Percentiles rank a stretch among this genome's conserved stretches.
Conservation (phyloP, 768 basidiomycete genomes). For the Naganishia kalamii region DNA sequence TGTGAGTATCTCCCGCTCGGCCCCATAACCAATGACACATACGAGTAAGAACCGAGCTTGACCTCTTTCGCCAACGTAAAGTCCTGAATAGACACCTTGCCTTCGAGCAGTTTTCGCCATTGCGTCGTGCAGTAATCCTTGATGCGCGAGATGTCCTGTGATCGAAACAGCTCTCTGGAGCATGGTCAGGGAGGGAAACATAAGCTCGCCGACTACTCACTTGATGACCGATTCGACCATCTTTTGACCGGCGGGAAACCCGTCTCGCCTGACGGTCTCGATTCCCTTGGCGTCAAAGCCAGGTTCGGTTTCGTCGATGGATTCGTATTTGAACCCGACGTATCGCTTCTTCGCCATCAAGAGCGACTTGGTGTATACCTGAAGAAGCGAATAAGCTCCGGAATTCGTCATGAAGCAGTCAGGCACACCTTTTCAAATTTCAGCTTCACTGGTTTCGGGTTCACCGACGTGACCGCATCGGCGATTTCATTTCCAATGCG, state of each 20-base stretch:
- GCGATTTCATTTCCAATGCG: conserved; percentile 87
- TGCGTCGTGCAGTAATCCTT: conserved; percentile 79
- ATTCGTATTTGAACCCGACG: conserved; percentile 93
- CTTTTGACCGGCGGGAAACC: conserved; percentile 81
- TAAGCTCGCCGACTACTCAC: conserved; percentile 50
- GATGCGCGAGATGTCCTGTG: conserved; percentile 78
- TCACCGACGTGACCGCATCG: conserved; percentile 72
- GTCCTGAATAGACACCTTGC: conserved; percentile 77
- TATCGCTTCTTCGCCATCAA: conserved; percentile 98
- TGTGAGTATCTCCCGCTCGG: background rate
- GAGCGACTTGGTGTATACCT: conserved; percentile 92
- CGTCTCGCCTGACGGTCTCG: conserved; percentile 90
- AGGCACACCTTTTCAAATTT: conserved; percentile 87
- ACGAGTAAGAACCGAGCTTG: conserved; percentile 88
- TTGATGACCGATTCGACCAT: conserved; percentile 86
- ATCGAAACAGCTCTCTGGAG: conserved; percentile 75
- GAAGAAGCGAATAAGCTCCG: background rate
- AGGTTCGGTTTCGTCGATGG: conserved; percentile 67
- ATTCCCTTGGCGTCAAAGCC: conserved; percentile 95
- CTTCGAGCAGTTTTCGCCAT: conserved; percentile 77
- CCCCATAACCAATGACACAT: conserved; percentile 20
- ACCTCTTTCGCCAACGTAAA: conserved; percentile 95
- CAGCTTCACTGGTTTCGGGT: conserved; percentile 85
- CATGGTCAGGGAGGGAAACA: background rate
- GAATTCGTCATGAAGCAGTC: background rate